Evolutionary conservation across 2,329 filamentous ascomycete genomes (phyloP).

Genomic region (Pseudogymnoascus sp.): DNA sequence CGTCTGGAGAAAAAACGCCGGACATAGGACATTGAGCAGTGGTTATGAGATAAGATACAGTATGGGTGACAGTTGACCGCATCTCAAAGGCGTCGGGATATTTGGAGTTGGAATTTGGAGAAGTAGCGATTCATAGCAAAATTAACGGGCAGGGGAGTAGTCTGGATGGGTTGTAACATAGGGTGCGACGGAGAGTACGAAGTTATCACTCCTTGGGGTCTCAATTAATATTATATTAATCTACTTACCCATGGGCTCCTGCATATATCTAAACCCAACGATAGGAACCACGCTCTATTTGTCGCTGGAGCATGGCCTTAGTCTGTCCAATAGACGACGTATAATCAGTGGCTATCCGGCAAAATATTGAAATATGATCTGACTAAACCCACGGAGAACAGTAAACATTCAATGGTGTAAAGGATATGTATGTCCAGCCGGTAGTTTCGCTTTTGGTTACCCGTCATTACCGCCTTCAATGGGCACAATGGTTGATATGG

Average conservation of each 20-base stretch:
- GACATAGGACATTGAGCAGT: not conserved
- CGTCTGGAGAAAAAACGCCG: not conserved
- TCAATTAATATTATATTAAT: not conserved
- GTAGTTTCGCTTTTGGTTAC: not conserved
- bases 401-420: not conserved
- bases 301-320: not conserved
- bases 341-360: not conserved
- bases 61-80: not conserved
- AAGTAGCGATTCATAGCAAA: not conserved
- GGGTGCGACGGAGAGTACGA: not conserved
- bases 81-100: not conserved
- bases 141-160: not conserved
- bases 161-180: not conserved
- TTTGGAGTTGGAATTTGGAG: not conserved
- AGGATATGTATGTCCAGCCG: not conserved
- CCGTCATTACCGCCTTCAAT: not conserved
- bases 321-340: not conserved
- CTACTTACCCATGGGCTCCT: not conserved
- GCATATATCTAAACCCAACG: no score
- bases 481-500: not conserved
- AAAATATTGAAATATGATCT: not conserved
- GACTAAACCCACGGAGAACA: not conserved
- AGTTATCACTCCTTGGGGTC: not conserved
- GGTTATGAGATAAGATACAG: not conserved
- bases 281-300: not conserved